A percentile compares a stretch with the other conserved stretches of the same genome.
phyloP scores from a whole-genome alignment of 202 grass and related monocot genomes.

The Cymbopogon flexuosus region DNA sequence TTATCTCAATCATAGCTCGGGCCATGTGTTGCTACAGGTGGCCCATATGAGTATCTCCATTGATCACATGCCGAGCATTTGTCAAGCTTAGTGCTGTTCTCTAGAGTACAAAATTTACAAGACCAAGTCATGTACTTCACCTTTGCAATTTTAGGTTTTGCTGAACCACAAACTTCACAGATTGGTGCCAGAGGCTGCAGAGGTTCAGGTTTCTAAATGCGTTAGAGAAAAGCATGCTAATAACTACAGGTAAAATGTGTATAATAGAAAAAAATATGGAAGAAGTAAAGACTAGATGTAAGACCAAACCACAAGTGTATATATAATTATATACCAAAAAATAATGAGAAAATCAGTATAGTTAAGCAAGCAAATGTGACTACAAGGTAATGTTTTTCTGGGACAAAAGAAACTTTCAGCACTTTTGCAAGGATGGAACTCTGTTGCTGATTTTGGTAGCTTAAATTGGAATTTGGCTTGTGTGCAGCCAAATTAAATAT shows the following conservation, averaged over 20 bases:
- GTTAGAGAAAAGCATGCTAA: constrained; percentile 18
- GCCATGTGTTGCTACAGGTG: constrained; percentile 42
- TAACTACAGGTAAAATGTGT: background rate
- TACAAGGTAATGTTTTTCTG: background rate
- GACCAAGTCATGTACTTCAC: constrained; percentile 68
- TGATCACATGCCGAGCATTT: constrained; percentile 81
- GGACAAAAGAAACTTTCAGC: background rate
- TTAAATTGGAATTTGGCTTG: background rate
- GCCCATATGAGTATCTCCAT: constrained; percentile 84
- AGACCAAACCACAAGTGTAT: background rate
- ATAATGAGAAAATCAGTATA: background rate
- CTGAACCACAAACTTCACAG: constrained; percentile 75
- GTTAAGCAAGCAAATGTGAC: background rate
- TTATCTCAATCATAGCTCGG: constrained; percentile 45
- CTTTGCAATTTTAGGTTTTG: constrained; percentile 61
- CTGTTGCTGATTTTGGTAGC: background rate
- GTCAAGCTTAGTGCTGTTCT: constrained; percentile 67
- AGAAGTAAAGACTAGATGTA: background rate
- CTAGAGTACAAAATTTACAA: constrained; percentile 93
- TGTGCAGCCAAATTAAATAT: background rate
- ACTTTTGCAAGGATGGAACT: background rate
- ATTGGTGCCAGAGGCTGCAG: constrained; percentile 59
- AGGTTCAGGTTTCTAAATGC: constrained; percentile 29
- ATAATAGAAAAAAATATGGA: background rate
- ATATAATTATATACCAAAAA: background rate